Evolutionary conservation across 1,284 basidiomycete species (phyloP).

Genomic region (Apiotrichum domesticum): DNA sequence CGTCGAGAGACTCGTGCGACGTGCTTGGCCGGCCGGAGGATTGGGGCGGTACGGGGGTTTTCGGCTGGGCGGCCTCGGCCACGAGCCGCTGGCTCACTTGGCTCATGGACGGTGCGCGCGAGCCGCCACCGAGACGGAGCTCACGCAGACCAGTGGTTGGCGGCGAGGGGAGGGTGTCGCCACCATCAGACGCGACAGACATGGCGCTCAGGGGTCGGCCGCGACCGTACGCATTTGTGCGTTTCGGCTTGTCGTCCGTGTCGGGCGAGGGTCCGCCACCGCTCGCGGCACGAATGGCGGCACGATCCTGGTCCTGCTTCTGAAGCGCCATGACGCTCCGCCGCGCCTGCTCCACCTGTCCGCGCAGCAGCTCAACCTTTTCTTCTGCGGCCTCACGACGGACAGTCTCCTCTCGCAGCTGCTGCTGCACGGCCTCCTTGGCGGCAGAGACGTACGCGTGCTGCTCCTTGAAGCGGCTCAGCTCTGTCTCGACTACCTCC

Average conservation of each 20-base stretch:
- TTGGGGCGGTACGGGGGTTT: not conserved
- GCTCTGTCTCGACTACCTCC: slow-evolving; percentile 30
- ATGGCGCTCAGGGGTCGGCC: slow-evolving; percentile 3
- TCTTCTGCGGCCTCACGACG: slow-evolving; percentile 66
- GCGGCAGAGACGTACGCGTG: slow-evolving; percentile 35
- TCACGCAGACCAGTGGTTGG: slow-evolving; percentile 29
- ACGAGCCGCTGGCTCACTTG: not conserved
- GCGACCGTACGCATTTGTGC: slow-evolving; percentile 12
- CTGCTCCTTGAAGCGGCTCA: slow-evolving; percentile 36
- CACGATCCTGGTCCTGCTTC: slow-evolving; percentile 53
- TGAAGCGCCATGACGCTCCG: slow-evolving; percentile 86
- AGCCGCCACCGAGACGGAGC: slow-evolving; percentile 27
- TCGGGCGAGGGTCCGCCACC: slow-evolving; percentile 2
- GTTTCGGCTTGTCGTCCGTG: slow-evolving; percentile 9
- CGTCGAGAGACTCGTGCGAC: too few species aligned
- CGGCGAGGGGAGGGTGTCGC: slow-evolving; percentile 4
- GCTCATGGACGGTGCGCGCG: not conserved
- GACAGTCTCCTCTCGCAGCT: slow-evolving; percentile 56
- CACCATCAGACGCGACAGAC: not conserved
- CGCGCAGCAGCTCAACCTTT: slow-evolving; percentile 67
- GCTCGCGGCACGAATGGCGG: slow-evolving; percentile 42
- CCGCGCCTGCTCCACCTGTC: slow-evolving; percentile 85
- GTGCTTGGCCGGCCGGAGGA: too few species aligned
- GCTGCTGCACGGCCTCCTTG: slow-evolving; percentile 53
- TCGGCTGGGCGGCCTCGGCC: not conserved